phyloP scores from a whole-genome alignment of 345 rosid genomes.

The Eucalyptus globulus region DNA sequence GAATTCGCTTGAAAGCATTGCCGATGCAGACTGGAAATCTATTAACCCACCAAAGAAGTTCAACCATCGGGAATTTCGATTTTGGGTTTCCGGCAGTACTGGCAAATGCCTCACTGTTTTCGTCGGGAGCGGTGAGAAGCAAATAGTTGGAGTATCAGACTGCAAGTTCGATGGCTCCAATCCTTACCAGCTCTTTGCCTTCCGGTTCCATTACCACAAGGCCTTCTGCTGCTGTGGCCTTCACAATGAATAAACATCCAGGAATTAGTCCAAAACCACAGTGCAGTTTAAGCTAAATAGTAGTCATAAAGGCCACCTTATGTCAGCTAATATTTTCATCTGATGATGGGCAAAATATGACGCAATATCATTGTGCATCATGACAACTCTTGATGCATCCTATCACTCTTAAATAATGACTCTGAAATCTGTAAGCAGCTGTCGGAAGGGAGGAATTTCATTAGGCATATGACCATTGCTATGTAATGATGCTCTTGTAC shows the following conservation, averaged over 20 bases:
- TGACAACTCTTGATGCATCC: background rate
- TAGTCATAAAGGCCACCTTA: background rate
- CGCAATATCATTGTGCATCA: background rate
- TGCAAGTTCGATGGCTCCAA: slow-evolving; percentile 47
- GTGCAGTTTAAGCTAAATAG: background rate
- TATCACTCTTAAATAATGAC: background rate
- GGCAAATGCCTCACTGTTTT: slow-evolving; percentile 41
- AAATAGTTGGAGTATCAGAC: slow-evolving; percentile 18
- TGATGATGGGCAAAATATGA: background rate
- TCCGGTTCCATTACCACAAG: slow-evolving; percentile 37
- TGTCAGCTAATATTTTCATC: background rate
- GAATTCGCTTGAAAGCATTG: slow-evolving; percentile 18
- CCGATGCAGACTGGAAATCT: slow-evolving; percentile 39
- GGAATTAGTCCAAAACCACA: background rate
- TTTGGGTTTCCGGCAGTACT: slow-evolving; percentile 22
- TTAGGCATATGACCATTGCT: background rate
- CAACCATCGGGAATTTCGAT: slow-evolving; percentile 23
- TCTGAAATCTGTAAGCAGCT: background rate
- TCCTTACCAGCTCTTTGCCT: slow-evolving; percentile 29
- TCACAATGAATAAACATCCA: slow-evolving; percentile 10
- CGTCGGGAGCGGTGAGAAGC: slow-evolving; percentile 2
- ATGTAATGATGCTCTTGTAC: background rate
- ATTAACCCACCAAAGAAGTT: slow-evolving; percentile 14
- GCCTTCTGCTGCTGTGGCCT: slow-evolving; percentile 42
- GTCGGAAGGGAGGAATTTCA: background rate